Evolutionary conservation across 1,284 basidiomycete genomes (phyloP).

Genomic region (Ustilago nuda): DNA sequence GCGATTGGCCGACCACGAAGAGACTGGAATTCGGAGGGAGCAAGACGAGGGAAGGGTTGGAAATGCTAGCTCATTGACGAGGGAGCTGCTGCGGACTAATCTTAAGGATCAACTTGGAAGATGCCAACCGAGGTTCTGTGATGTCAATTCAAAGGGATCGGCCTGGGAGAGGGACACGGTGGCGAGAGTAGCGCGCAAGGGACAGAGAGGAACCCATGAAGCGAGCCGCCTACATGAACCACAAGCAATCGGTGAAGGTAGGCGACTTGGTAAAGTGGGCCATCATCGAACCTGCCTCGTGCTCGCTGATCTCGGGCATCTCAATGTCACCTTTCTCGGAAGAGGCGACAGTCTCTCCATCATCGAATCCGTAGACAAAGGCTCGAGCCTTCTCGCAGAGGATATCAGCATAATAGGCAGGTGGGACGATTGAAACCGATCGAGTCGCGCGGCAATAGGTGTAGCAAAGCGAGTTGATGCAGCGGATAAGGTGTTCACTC

Average conservation of each 20-base stretch:
- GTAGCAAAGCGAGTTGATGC: constrained; percentile 70
- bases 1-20: too few species aligned
- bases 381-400: constrained; percentile 70
- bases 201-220: not conserved
- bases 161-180: not conserved
- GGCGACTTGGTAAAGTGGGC: constrained; percentile 11
- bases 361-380: constrained; percentile 68
- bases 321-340: constrained; percentile 2
- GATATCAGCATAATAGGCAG: constrained; percentile 71
- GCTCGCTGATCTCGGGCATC: constrained; percentile 18
- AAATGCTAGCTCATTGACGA: too few species aligned
- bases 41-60: too few species aligned
- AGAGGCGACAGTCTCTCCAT: constrained; percentile 22
- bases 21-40: too few species aligned
- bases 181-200: not conserved
- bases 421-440: constrained; percentile 69
- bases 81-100: too few species aligned
- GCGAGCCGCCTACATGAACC: constrained; percentile 44
- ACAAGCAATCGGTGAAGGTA: constrained; percentile 26
- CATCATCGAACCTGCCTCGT: constrained; percentile 39
- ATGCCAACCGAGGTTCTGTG: too few species aligned
- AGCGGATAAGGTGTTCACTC: constrained; percentile 53
- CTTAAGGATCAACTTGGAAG: too few species aligned
- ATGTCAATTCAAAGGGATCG: too few species aligned
- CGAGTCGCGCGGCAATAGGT: constrained; percentile 70